phyloP scores from a whole-genome alignment of 2,329 filamentous ascomycete genomes.

The Phialocephala sp. region DNA sequence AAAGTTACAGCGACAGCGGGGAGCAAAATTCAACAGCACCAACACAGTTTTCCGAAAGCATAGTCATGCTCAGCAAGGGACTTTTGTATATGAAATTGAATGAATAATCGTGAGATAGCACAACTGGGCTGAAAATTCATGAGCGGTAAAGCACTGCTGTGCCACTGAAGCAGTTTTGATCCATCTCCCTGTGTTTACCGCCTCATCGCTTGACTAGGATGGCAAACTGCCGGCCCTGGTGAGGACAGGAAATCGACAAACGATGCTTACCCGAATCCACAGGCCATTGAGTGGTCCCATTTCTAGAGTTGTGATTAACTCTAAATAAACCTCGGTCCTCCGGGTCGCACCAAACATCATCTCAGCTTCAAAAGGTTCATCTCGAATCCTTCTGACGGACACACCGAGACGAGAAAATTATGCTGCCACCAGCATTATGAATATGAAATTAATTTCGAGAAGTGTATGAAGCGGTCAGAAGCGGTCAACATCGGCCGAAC shows the following conservation, averaged over 20 bases:
- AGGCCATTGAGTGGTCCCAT: neutral
- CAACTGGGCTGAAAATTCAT: neutral
- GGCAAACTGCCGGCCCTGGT: neutral
- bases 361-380: neutral
- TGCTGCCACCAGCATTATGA: too few species aligned
- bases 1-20: neutral
- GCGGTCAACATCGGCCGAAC: neutral
- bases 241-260: neutral
- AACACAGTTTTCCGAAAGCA: neutral
- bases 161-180: neutral
- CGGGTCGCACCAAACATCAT: slow-evolving; percentile 1
- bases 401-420: neutral
- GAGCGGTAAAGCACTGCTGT: slow-evolving; percentile 5
- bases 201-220: neutral
- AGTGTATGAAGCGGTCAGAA: neutral
- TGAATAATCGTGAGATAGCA: too few species aligned
- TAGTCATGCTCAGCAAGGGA: neutral
- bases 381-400: neutral
- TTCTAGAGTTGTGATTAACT: slow-evolving; percentile 19
- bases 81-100: too few species aligned
- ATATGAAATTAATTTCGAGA: too few species aligned
- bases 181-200: neutral
- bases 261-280: neutral
- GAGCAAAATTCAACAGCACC: neutral
- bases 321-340: slow-evolving; percentile 14